A percentile compares a stretch with the other conserved stretches of the same genome.
Conservation (phyloP, 768 basidiomycete genomes). For the Tricholoma bakamatsutake region DNA sequence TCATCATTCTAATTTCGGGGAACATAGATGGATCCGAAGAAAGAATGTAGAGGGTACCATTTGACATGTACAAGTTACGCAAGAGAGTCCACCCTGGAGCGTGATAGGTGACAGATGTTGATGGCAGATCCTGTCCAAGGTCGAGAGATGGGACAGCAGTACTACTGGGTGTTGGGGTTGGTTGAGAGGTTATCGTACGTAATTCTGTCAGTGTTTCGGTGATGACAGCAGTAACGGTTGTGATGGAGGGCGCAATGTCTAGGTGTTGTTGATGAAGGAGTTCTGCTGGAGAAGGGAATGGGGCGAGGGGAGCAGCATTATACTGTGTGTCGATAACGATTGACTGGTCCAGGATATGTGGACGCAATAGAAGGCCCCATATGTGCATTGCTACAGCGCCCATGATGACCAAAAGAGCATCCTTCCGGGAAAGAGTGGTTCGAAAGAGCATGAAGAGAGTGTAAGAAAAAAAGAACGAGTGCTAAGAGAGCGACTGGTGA, state of each 20-base stretch:
- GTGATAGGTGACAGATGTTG: constrained; percentile 55
- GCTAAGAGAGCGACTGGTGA: not conserved
- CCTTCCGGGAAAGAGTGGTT: constrained; percentile 43
- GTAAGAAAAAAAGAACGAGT: not conserved
- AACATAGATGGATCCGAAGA: constrained; percentile 27
- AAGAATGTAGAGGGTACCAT: constrained; percentile 74
- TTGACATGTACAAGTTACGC: constrained; percentile 77
- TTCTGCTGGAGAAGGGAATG: constrained; percentile 2
- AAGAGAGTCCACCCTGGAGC: constrained; percentile 86
- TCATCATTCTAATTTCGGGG: constrained; percentile 53
- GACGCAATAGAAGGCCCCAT: constrained; percentile 34
- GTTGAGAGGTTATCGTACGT: not conserved
- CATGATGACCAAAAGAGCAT: constrained; percentile 53
- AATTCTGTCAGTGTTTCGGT: constrained; percentile 1
- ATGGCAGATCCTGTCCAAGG: constrained; percentile 30
- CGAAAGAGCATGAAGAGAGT: constrained; percentile 21
- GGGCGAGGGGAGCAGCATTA: not conserved
- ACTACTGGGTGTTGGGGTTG: not conserved
- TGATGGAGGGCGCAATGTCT: constrained; percentile 1
- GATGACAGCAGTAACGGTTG: not conserved
- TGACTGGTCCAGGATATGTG: constrained; percentile 19
- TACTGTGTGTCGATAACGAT: constrained; percentile 26
- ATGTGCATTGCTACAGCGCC: constrained; percentile 55
- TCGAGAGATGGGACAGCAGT: constrained; percentile 6
- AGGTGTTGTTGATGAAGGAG: not conserved